phyloP scores from a whole-genome alignment of 2,329 filamentous ascomycete genomes.

The Alternaria incomplexa region DNA sequence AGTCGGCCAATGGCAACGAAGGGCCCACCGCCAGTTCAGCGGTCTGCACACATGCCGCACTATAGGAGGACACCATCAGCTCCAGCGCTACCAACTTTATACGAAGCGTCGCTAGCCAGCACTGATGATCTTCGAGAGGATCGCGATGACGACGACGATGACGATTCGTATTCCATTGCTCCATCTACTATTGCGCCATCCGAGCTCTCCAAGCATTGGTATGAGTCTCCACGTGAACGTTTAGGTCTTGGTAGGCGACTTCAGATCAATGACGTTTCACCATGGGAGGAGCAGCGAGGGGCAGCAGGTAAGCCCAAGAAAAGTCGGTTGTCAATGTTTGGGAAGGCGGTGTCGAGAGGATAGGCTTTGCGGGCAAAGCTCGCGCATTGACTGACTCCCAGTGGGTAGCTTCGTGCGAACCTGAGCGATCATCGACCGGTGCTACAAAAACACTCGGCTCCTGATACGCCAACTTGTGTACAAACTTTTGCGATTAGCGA shows the following conservation, averaged over 20 bases:
- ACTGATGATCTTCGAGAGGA: constrained; percentile 18
- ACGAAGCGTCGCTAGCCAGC: constrained; percentile 39
- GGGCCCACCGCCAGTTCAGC: constrained; percentile 13
- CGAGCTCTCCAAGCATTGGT: constrained; percentile 45
- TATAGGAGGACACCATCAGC: constrained; percentile 20
- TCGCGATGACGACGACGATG: constrained; percentile 19
- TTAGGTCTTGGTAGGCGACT: constrained; percentile 45
- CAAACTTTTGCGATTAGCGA: constrained; percentile 1
- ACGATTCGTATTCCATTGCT: constrained; percentile 33
- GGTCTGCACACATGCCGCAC: constrained; percentile 10
- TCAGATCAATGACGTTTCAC: constrained; percentile 39
- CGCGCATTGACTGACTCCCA: constrained; percentile 6
- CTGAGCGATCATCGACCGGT: not conserved
- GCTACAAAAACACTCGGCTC: not conserved
- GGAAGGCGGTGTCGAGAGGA: constrained; percentile 9
- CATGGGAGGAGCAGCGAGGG: constrained; percentile 35
- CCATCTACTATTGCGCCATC: constrained; percentile 43
- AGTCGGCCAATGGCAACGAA: constrained; percentile 25
- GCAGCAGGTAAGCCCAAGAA: constrained; percentile 38
- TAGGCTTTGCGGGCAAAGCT: constrained; percentile 12
- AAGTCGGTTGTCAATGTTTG: constrained; percentile 35
- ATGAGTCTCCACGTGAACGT: constrained; percentile 43
- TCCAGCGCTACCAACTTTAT: constrained; percentile 39
- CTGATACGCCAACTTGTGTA: not conserved
- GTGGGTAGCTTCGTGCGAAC: constrained; percentile 11